Evolutionary conservation across 2,329 filamentous ascomycete species (phyloP).

Genomic region (Pezicula rhizophila): DNA sequence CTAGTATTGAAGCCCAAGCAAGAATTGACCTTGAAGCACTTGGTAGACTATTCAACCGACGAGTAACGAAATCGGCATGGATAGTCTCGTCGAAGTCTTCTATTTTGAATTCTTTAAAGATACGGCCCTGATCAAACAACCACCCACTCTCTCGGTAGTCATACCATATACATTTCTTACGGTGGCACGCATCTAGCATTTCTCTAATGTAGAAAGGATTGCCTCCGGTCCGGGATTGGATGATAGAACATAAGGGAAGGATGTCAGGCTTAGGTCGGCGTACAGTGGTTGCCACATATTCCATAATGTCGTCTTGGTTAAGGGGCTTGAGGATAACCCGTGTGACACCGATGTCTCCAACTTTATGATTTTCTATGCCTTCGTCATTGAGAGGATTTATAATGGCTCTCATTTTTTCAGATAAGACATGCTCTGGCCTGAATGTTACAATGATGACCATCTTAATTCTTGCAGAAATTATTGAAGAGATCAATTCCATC

Average conservation of each 20-base stretch:
- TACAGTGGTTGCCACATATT: slow-evolving; percentile 78
- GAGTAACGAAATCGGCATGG: slow-evolving; percentile 75
- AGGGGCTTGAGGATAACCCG: slow-evolving; percentile 67
- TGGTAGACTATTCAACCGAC: slow-evolving; percentile 71
- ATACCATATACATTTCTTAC: slow-evolving; percentile 82
- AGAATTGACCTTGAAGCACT: slow-evolving; percentile 67
- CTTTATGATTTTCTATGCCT: slow-evolving; percentile 33
- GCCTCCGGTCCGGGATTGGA: slow-evolving; percentile 81
- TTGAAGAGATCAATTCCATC: slow-evolving; percentile 76
- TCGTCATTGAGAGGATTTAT: slow-evolving; percentile 49
- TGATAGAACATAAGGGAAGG: slow-evolving; percentile 72
- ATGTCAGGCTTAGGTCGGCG: slow-evolving; percentile 68
- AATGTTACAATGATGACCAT: slow-evolving; percentile 76
- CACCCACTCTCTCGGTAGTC: slow-evolving; percentile 77
- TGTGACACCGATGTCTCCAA: slow-evolving; percentile 54
- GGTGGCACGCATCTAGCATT: slow-evolving; percentile 81
- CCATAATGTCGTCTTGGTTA: slow-evolving; percentile 69
- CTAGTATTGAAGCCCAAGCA: slow-evolving; percentile 79
- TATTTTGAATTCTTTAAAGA: slow-evolving; percentile 79
- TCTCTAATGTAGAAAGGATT: slow-evolving; percentile 90
- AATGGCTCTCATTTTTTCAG: slow-evolving; percentile 48
- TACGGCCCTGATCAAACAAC: slow-evolving; percentile 77
- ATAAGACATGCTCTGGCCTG: slow-evolving; percentile 57
- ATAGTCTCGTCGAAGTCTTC: slow-evolving; percentile 74
- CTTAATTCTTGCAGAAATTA: slow-evolving; percentile 71